Base-by-base conservation (phyloP, 495 filamentous ascomycete species). In the Astrothelium subdiscretum region DNA sequence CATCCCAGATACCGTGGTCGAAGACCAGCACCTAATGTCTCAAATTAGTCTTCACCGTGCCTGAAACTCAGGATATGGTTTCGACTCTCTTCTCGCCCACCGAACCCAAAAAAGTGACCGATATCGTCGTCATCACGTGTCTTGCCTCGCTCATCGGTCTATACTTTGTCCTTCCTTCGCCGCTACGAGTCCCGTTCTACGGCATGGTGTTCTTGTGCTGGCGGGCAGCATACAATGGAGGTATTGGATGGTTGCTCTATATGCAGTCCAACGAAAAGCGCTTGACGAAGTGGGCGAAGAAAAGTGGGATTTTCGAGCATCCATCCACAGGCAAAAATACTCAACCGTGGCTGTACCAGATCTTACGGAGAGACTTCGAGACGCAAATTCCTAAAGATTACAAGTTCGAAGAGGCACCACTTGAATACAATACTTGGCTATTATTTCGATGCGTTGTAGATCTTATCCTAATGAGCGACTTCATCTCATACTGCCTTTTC, bases 371-470 rank as follows among this genome's bases (percentile, higher is more conserved):
- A 44, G 94, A 98, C 72, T 80, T 96, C 76, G 90, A 97, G 77
- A 87, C 88, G 66, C 96, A 97, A 76, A 95, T 98, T 62, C 89
- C 88, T 4, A 78, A 87, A 66, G 91, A 97, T 75, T 98, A 97
- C 78, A 86, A 87, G 61, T 96, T 98, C 70, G 91, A 94, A 67
- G 79, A 88, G 60, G 91, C 92, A 1, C 94, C 94, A 11, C 80
- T 97, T 74, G 94, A 98, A 81, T 98, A 96, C 80, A 98, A 98
- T 76, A 95, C 95, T 57, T 98, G 94, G 94, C 84, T 98, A 20
- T 83, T 96, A 62, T 98, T 97, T 76, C 84, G 94, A 57, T 87
- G 94, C 65, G 81, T 97, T 15, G 94, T 97, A 61, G 94, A 98
- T 69, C 76, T 97, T 69, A 96, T 97, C 66, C 79, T 98, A 68